These are phyloP conservation scores for Apiospora marii DNA, from an alignment of 2,329 filamentous ascomycete genomes.

Conservation along the genomic window DNA sequence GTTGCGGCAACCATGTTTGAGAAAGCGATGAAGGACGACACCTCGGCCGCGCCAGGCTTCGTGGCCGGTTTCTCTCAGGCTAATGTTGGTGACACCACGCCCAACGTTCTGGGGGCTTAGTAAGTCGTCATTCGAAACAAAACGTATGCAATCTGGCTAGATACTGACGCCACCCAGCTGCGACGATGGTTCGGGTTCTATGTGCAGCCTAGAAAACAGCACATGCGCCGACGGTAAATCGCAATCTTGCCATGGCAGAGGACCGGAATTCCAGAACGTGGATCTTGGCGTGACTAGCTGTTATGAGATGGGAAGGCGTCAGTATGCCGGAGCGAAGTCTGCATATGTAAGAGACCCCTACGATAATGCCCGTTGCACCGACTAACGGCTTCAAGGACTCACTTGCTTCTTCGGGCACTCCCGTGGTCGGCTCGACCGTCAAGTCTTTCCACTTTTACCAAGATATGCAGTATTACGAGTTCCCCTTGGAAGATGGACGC, in stretches of 20 bases:
- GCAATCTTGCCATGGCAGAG: slow-evolving; percentile 74
- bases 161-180: slow-evolving; percentile 54
- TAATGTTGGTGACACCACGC: slow-evolving; percentile 88
- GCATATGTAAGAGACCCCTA: slow-evolving; percentile 46
- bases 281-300: slow-evolving; percentile 79
- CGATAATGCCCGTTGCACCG: not conserved
- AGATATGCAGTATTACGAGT: slow-evolving; percentile 77
- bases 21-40: slow-evolving; percentile 64
- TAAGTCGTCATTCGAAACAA: slow-evolving; percentile 25
- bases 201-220: slow-evolving; percentile 78
- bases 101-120: slow-evolving; percentile 83
- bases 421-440: slow-evolving; percentile 70
- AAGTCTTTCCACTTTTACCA: slow-evolving; percentile 83
- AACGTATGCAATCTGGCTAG: not conserved
- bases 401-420: slow-evolving; percentile 53
- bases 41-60: slow-evolving; percentile 68
- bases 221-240: slow-evolving; percentile 75
- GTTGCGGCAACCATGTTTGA: slow-evolving; percentile 87
- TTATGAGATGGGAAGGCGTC: slow-evolving; percentile 75
- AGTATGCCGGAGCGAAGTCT: slow-evolving; percentile 66
- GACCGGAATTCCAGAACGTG: slow-evolving; percentile 69
- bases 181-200: slow-evolving; percentile 77
- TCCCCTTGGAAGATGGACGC: slow-evolving; percentile 76
- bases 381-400: slow-evolving; percentile 54
- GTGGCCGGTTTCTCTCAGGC: slow-evolving; percentile 92